Conservation (phyloP, 805 yeast species). For the Sporopachydermia quercuum region DNA sequence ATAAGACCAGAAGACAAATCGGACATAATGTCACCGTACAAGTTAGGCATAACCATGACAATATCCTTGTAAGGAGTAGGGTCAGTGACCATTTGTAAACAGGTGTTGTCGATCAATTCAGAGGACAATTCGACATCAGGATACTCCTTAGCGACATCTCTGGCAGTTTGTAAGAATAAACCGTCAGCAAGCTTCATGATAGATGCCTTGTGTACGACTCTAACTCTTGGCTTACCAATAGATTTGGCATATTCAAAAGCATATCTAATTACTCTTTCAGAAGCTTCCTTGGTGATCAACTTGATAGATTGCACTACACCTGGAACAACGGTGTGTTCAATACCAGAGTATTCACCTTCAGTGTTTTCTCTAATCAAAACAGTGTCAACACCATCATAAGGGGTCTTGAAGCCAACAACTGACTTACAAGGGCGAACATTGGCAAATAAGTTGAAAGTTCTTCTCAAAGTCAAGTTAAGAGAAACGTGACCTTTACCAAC, state of each 20-base stretch:
- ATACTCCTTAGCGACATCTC: slow-evolving; percentile 79
- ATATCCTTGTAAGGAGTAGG: slow-evolving; percentile 77
- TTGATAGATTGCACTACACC: slow-evolving; percentile 98
- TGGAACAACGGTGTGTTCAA: slow-evolving; percentile 94
- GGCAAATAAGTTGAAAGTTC: slow-evolving; percentile 92
- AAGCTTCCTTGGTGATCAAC: slow-evolving; percentile 90
- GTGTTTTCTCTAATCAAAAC: slow-evolving; percentile 97
- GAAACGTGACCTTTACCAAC: slow-evolving; percentile 98
- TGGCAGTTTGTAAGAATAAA: slow-evolving; percentile 83
- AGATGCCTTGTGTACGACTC: slow-evolving; percentile 96
- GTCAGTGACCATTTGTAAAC: slow-evolving; percentile 77
- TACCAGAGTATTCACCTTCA: slow-evolving; percentile 98
- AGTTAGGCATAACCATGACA: slow-evolving; percentile 97
- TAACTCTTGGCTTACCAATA: slow-evolving; percentile 72
- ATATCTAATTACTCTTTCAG: slow-evolving; percentile 91
- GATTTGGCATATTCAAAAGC: slow-evolving; percentile 94
- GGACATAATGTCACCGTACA: slow-evolving; percentile 98
- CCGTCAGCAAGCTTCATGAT: slow-evolving; percentile 98
- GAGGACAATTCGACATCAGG: slow-evolving; percentile 75
- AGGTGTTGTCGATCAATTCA: slow-evolving; percentile 92
- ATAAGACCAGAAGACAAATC: slow-evolving; percentile 95
- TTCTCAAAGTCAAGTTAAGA: slow-evolving; percentile 91
- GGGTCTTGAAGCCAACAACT: slow-evolving; percentile 85
- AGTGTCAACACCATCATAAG: slow-evolving; percentile 78
- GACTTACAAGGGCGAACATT: slow-evolving; percentile 96